Percentiles rank a stretch among this genome's conserved stretches.
Evolutionary conservation across 2,329 filamentous ascomycete genomes (phyloP).

Genomic region (Colletotrichum costaricense): DNA sequence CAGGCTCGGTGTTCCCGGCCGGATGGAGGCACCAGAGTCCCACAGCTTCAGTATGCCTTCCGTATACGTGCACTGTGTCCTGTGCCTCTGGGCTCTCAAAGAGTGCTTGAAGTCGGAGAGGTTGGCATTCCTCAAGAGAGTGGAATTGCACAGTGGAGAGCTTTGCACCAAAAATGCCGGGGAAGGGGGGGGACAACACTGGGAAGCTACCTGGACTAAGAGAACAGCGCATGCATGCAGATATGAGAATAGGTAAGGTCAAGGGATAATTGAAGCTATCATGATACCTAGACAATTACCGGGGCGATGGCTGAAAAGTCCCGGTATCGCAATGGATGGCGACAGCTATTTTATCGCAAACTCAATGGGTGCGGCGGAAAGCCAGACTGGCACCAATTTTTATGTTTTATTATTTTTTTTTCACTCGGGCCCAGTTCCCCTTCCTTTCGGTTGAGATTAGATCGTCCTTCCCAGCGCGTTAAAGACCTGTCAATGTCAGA

Average conservation of each 20-base stretch:
- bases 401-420: neutral
- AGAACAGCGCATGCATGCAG: slow-evolving; percentile 11
- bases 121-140: neutral
- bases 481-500: neutral
- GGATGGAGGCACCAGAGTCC: slow-evolving; percentile 11
- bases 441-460: slow-evolving; percentile 18
- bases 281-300: neutral
- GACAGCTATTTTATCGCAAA: neutral
- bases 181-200: slow-evolving; percentile 25
- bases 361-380: slow-evolving; percentile 21
- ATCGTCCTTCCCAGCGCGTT: slow-evolving; percentile 8
- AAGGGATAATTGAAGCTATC: slow-evolving; percentile 10
- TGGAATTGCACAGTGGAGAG: slow-evolving; percentile 28
- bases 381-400: slow-evolving; percentile 23
- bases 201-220: slow-evolving; percentile 17
- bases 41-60: slow-evolving; percentile 2
- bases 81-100: neutral
- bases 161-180: slow-evolving; percentile 17
- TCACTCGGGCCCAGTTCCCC: neutral
- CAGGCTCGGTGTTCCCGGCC: slow-evolving; percentile 27
- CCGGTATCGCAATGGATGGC: neutral
- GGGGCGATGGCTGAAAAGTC: neutral
- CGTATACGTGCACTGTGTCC: neutral
- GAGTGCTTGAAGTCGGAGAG: neutral
- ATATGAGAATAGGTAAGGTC: slow-evolving; percentile 1